Conservation (phyloP, 441 rosid genomes). For the Euphorbia corollata region DNA sequence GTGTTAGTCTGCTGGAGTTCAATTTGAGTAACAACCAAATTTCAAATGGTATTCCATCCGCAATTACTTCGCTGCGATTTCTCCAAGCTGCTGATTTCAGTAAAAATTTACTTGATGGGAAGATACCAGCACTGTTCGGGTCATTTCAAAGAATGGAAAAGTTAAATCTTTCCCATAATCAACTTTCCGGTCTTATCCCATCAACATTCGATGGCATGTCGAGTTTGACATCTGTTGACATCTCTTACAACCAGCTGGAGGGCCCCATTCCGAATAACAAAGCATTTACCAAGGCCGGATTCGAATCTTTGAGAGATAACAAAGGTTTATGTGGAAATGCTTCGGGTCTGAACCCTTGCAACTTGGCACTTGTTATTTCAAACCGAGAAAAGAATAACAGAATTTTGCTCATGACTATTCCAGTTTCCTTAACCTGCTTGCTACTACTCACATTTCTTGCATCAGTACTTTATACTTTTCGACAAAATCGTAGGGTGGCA, state of each 20-base stretch:
- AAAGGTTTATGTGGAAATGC: conserved; percentile 1
- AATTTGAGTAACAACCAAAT: not conserved
- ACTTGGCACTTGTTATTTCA: not conserved
- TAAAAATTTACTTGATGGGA: not conserved
- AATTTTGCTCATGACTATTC: not conserved
- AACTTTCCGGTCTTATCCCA: not conserved
- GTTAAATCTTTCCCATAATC: not conserved
- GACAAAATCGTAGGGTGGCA: not conserved
- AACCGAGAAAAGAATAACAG: not conserved
- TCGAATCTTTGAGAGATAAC: not conserved
- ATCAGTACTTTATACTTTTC: not conserved
- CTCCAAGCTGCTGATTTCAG: not conserved
- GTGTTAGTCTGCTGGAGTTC: not conserved
- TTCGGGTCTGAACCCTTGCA: not conserved
- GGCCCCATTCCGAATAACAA: not conserved
- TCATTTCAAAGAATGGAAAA: not conserved
- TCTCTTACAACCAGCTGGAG: not conserved
- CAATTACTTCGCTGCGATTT: not conserved
- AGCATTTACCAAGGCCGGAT: not conserved
- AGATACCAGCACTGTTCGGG: not conserved
- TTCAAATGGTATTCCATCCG: not conserved
- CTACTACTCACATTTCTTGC: not conserved
- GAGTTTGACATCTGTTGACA: not conserved
- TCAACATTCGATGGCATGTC: not conserved
- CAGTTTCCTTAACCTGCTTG: not conserved